These are phyloP conservation scores for Smittium mucronatum DNA, from an alignment of 371 early-diverging fungal species.

Conservation along the genomic window DNA sequence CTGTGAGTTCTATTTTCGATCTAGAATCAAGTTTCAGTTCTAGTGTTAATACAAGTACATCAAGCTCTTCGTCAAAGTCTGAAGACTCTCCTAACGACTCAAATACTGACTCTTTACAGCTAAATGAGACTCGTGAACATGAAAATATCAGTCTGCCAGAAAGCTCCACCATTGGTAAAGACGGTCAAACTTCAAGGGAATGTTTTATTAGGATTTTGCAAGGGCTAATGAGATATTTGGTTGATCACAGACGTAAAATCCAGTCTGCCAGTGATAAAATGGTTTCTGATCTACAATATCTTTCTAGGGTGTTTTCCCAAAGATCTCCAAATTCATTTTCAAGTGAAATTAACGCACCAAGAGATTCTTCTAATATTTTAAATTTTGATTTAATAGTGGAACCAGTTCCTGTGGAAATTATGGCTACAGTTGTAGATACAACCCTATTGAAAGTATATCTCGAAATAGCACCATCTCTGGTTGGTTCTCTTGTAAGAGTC, in stretches of 20 bases:
- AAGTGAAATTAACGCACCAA: background rate
- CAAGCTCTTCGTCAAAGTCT: background rate
- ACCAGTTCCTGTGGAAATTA: constrained; percentile 23
- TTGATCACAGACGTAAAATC: constrained; percentile 31
- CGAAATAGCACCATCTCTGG: constrained; percentile 58
- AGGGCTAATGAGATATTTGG: constrained; percentile 30
- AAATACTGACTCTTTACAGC: background rate
- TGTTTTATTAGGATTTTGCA: constrained; percentile 20
- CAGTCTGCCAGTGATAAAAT: constrained; percentile 20
- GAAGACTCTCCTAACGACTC: background rate
- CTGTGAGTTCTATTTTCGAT: background rate
- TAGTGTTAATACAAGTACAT: background rate
- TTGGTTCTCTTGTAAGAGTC: constrained; percentile 75
- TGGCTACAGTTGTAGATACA: constrained; percentile 77
- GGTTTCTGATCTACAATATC: background rate
- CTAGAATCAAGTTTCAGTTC: background rate
- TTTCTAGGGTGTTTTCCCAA: constrained; percentile 15
- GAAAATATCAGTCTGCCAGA: background rate
- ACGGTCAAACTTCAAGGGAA: constrained; percentile 13
- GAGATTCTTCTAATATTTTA: background rate
- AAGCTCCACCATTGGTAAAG: constrained; percentile 8
- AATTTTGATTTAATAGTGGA: constrained; percentile 3
- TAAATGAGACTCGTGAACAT: background rate
- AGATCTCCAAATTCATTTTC: background rate
- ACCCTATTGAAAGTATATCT: constrained; percentile 74